Evolutionary conservation across 441 rosid genomes (phyloP).

Genomic region (Erysimum pusillum): DNA sequence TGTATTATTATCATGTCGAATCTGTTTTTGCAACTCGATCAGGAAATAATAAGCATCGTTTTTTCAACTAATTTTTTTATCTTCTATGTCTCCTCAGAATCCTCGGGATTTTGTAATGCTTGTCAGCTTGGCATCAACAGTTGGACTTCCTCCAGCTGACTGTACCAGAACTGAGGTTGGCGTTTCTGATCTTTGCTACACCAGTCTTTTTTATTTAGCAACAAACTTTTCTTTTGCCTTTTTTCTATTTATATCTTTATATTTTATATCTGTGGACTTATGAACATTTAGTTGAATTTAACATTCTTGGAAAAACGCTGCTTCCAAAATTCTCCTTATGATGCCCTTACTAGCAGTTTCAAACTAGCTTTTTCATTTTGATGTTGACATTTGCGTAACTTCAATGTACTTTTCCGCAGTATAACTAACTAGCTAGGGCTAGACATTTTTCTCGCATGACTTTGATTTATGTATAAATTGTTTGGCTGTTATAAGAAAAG

Average conservation of each 20-base stretch:
- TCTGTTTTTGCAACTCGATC: constrained; percentile 8
- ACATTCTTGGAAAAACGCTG: constrained; percentile 6
- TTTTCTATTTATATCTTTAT: neutral
- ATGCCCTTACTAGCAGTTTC: constrained; percentile 9
- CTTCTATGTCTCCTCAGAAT: constrained; percentile 57
- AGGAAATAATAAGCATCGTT: neutral
- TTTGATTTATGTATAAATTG: constrained; percentile 5
- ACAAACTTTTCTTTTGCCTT: constrained; percentile 16
- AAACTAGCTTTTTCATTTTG: constrained; percentile 13
- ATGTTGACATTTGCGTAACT: constrained; percentile 12
- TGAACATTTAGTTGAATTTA: constrained; percentile 23
- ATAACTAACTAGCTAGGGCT: constrained; percentile 24
- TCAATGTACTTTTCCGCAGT: constrained; percentile 1
- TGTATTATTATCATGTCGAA: neutral
- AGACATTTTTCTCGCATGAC: constrained; percentile 25
- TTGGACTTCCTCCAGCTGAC: constrained; percentile 71
- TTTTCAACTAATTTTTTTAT: neutral
- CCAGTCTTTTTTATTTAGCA: neutral
- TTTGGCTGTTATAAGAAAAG: constrained; percentile 19
- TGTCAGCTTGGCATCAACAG: constrained; percentile 66
- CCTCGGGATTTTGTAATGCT: constrained; percentile 69
- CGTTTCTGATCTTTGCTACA: constrained; percentile 15
- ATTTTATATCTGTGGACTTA: constrained; percentile 12
- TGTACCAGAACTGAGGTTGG: constrained; percentile 72
- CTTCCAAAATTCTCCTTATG: constrained; percentile 15